These are phyloP conservation scores for Isatis tinctoria DNA, from an alignment of 345 rosid genomes.

Conservation along the genomic window DNA sequence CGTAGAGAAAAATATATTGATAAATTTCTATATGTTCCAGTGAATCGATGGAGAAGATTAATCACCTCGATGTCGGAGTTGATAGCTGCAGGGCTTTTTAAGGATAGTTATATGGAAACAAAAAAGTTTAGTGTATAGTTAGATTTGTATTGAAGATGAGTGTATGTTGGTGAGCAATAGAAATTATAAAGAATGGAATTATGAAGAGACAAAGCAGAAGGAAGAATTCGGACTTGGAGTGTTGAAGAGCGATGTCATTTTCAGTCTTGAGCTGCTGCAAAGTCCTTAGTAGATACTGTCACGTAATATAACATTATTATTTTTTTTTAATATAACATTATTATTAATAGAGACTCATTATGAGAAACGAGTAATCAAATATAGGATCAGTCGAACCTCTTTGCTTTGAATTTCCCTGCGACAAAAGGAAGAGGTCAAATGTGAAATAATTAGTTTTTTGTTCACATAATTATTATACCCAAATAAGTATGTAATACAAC, in stretches of 20 bases:
- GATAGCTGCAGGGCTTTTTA: slow-evolving; percentile 48
- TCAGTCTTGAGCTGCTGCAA: slow-evolving; percentile 58
- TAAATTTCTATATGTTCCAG: background rate
- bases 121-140: background rate
- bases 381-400: slow-evolving; percentile 40
- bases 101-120: background rate
- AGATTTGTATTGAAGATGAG: background rate
- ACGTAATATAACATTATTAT: background rate
- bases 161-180: background rate
- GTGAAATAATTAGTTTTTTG: background rate
- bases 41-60: background rate
- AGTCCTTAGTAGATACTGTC: slow-evolving; percentile 52
- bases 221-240: slow-evolving; percentile 41
- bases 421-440: background rate
- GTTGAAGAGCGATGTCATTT: slow-evolving; percentile 57
- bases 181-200: background rate
- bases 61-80: slow-evolving; percentile 59
- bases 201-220: background rate
- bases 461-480: background rate
- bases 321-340: no score
- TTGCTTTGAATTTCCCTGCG: slow-evolving; percentile 49
- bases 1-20: background rate
- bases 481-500: background rate
- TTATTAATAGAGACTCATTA: background rate
- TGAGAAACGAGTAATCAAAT: background rate